A percentile compares a stretch with the other conserved stretches of the same genome.
phyloP scores from a whole-genome alignment of 2,329 filamentous ascomycete genomes.

The Fusarium agapanthi region DNA sequence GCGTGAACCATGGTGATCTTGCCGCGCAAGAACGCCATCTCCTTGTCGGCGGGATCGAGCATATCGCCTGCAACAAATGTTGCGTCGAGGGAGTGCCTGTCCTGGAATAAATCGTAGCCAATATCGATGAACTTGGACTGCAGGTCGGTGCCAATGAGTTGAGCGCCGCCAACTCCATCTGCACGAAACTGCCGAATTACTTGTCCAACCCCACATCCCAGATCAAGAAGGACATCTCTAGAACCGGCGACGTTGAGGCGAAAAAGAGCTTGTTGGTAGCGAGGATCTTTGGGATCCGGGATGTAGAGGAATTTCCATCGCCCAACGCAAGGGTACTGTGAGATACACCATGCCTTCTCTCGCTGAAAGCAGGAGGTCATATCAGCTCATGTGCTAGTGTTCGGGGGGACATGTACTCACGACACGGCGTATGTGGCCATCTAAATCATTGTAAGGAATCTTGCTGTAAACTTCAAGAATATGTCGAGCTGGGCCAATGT shows the following conservation, averaged over 20 bases:
- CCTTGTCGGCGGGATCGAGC: slow-evolving; percentile 51
- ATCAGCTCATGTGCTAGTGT: slow-evolving; percentile 7
- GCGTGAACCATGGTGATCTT: slow-evolving; percentile 59
- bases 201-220: slow-evolving; percentile 62
- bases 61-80: slow-evolving; percentile 63
- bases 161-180: slow-evolving; percentile 58
- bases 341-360: slow-evolving; percentile 56
- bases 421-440: slow-evolving; percentile 48
- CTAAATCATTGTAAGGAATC: slow-evolving; percentile 48
- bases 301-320: slow-evolving; percentile 60
- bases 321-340: slow-evolving; percentile 57
- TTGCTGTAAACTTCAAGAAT: slow-evolving; percentile 52
- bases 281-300: slow-evolving; percentile 51
- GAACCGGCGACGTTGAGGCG: slow-evolving; percentile 52
- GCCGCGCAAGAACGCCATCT: slow-evolving; percentile 48
- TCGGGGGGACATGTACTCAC: slow-evolving; percentile 39
- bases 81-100: slow-evolving; percentile 56
- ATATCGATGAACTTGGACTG: slow-evolving; percentile 61
- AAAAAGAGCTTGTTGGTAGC: slow-evolving; percentile 54
- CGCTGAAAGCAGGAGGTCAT: slow-evolving; percentile 46
- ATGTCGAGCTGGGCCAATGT: slow-evolving; percentile 48
- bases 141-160: slow-evolving; percentile 61
- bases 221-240: slow-evolving; percentile 55
- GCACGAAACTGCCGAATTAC: slow-evolving; percentile 58
- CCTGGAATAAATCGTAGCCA: slow-evolving; percentile 72